A percentile compares a stretch with the other conserved stretches of the same genome.
Conservation (phyloP, 495 filamentous ascomycete species). For the Xylaria castorea region DNA sequence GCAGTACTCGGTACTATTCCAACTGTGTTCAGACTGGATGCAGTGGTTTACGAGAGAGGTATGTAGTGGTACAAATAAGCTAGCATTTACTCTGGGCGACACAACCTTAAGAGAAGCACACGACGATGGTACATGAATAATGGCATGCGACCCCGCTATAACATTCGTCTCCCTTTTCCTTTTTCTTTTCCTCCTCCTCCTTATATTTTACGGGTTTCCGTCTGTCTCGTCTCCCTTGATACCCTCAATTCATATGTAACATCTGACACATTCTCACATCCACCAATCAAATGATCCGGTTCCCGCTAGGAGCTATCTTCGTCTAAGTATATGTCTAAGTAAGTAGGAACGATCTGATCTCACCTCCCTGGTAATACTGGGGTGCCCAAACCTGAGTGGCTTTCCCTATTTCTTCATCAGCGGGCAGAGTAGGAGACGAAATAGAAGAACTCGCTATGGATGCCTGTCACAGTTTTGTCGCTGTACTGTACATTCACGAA, state of each 20-base stretch:
- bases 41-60: background rate
- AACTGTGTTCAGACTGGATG: slow-evolving; percentile 4
- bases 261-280: background rate
- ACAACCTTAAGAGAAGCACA: background rate
- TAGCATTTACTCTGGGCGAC: background rate
- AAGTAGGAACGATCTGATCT: background rate
- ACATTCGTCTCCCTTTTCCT: background rate
- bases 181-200: background rate
- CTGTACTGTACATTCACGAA: background rate
- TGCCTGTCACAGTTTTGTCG: background rate
- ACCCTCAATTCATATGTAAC: background rate
- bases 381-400: background rate
- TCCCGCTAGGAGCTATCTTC: background rate
- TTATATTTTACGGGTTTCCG: background rate
- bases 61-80: background rate
- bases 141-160: slow-evolving; percentile 11
- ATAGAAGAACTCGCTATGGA: background rate
- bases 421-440: background rate
- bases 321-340: slow-evolving; percentile 16
- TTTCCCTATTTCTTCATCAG: slow-evolving; percentile 1
- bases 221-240: slow-evolving; percentile 3
- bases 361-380: background rate
- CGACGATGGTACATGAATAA: background rate
- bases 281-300: background rate
- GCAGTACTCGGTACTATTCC: slow-evolving; percentile 2